phyloP scores from a whole-genome alignment of 495 filamentous ascomycete genomes.

The Talaromyces stipitatus region DNA sequence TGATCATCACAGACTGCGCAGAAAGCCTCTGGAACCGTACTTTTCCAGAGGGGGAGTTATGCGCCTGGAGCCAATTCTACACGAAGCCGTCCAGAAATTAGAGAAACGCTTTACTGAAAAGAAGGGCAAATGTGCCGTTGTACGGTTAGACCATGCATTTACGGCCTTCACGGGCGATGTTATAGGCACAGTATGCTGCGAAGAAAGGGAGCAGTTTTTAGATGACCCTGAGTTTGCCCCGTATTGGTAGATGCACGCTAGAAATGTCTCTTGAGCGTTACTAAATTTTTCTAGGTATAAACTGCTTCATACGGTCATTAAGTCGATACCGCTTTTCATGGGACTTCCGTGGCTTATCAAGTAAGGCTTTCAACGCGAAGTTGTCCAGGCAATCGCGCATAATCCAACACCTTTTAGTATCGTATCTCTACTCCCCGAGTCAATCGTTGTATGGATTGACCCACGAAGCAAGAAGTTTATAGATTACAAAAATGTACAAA shows the following conservation, averaged over 20 bases:
- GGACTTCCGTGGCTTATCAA: slow-evolving; percentile 14
- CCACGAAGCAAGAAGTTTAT: background rate
- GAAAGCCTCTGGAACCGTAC: slow-evolving; percentile 21
- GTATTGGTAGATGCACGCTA: background rate
- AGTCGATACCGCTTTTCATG: background rate
- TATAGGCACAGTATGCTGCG: slow-evolving; percentile 21
- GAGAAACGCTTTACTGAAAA: slow-evolving; percentile 22
- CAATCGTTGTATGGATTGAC: too few species aligned
- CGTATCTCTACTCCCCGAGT: too few species aligned
- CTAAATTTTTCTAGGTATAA: too few species aligned
- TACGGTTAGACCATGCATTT: slow-evolving; percentile 27
- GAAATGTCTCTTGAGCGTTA: too few species aligned
- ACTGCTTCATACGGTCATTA: background rate
- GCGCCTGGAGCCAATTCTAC: slow-evolving; percentile 21
- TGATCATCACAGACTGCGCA: slow-evolving; percentile 18
- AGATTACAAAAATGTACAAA: background rate
- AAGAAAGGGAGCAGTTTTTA: background rate
- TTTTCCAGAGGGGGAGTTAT: slow-evolving; percentile 22
- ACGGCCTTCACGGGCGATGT: slow-evolving; percentile 31
- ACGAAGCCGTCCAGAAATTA: slow-evolving; percentile 20
- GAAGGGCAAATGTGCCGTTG: slow-evolving; percentile 14
- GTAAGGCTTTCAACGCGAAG: background rate
- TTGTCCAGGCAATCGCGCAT: too few species aligned
- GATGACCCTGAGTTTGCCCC: background rate
- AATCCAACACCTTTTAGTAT: too few species aligned